These are phyloP conservation scores for Alternaria sp. DNA, from an alignment of 2,329 filamentous ascomycete species.

Conservation along the genomic window DNA sequence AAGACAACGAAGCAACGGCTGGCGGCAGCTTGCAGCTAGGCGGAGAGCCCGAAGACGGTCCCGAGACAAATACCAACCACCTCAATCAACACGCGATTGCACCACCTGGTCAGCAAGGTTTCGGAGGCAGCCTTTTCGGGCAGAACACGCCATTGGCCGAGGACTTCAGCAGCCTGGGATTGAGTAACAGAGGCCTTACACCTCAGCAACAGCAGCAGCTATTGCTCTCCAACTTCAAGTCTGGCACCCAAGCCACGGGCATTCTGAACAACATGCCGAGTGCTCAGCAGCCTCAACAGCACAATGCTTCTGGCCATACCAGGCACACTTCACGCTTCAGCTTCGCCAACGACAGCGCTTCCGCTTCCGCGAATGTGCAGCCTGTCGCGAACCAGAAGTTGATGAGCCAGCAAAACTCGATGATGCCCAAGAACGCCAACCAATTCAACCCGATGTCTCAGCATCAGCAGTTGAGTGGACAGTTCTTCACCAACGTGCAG, in stretches of 20 bases:
- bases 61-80: slow-evolving; percentile 64
- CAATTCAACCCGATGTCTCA: slow-evolving; percentile 61
- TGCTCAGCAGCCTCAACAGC: slow-evolving; percentile 55
- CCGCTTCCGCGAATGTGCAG: slow-evolving; percentile 70
- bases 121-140: slow-evolving; percentile 47
- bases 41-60: slow-evolving; percentile 85
- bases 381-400: slow-evolving; percentile 78
- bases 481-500: slow-evolving; percentile 85
- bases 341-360: slow-evolving; percentile 77
- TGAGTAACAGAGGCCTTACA: slow-evolving; percentile 75
- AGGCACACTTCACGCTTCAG: slow-evolving; percentile 87
- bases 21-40: slow-evolving; percentile 85
- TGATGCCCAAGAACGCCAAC: slow-evolving; percentile 67
- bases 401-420: slow-evolving; percentile 85
- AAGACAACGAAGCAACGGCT: slow-evolving; percentile 72
- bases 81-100: slow-evolving; percentile 72
- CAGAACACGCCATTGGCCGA: slow-evolving; percentile 43
- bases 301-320: slow-evolving; percentile 70
- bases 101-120: slow-evolving; percentile 74
- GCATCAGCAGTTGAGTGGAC: slow-evolving; percentile 62
- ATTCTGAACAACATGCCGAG: slow-evolving; percentile 54
- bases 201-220: slow-evolving; percentile 76
- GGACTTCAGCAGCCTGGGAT: slow-evolving; percentile 49
- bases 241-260: slow-evolving; percentile 59
- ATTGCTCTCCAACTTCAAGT: slow-evolving; percentile 67